Conservation (phyloP, 2,329 filamentous ascomycete genomes). For the Talaromyces atroroseus region DNA sequence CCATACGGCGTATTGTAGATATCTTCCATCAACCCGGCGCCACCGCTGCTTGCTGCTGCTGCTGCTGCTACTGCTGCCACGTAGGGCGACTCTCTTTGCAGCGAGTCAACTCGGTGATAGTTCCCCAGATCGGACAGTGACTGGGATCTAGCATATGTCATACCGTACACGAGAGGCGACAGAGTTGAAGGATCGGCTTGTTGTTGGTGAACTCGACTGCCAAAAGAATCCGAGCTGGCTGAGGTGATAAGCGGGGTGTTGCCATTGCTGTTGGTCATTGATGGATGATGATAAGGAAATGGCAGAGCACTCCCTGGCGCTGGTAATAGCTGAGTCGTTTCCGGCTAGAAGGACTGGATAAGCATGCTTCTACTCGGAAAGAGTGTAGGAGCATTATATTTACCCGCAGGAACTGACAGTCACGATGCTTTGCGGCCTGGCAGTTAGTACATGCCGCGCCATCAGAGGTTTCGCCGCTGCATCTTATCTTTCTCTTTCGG, state of each 20-base stretch:
- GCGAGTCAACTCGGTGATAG: constrained; percentile 18
- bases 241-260: background rate
- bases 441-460: constrained; percentile 80
- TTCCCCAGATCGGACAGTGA: constrained; percentile 24
- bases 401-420: constrained; percentile 15
- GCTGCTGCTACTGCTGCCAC: background rate
- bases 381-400: background rate
- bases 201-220: background rate
- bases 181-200: background rate
- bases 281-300: background rate
- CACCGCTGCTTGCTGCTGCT: constrained; percentile 16
- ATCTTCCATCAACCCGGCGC: constrained; percentile 28
- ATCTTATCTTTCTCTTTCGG: constrained; percentile 89
- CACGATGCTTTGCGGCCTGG: constrained; percentile 52
- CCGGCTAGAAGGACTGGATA: background rate
- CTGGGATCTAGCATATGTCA: constrained; percentile 13
- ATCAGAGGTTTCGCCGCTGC: constrained; percentile 75
- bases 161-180: constrained; percentile 14
- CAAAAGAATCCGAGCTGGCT: background rate
- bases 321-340: constrained; percentile 2
- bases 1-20: constrained; percentile 21
- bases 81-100: constrained; percentile 20
- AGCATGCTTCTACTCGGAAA: background rate
- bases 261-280: background rate
- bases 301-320: constrained; percentile 4